These are phyloP conservation scores for Apiospora pterosperma DNA, from an alignment of 2,329 filamentous ascomycete genomes.

Conservation along the genomic window DNA sequence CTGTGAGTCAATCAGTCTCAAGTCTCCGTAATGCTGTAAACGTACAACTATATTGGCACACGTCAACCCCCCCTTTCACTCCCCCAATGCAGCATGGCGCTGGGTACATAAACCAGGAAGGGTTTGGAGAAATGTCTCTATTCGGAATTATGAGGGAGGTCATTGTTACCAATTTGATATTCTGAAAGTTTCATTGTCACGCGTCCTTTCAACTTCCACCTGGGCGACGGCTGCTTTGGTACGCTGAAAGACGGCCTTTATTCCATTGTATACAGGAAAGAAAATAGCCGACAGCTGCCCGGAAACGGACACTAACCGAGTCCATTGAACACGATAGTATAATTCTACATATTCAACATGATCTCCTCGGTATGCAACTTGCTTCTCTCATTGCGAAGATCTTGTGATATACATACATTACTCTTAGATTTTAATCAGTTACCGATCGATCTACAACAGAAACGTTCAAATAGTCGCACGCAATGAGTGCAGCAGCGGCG, in stretches of 20 bases:
- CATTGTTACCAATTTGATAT: neutral
- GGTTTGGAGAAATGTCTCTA: neutral
- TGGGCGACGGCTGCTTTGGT: neutral
- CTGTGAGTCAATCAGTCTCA: too few species aligned
- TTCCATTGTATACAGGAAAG: neutral
- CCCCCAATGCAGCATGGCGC: neutral
- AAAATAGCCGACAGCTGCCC: neutral
- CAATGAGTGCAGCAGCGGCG: neutral
- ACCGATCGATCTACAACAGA: neutral
- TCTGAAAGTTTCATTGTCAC: neutral
- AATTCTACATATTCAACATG: neutral
- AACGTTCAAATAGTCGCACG: too few species aligned
- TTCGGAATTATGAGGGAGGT: neutral
- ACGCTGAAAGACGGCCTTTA: neutral
- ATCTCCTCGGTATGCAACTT: neutral
- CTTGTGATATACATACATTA: neutral
- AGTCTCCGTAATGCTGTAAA: too few species aligned
- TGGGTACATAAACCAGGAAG: neutral
- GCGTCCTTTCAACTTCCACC: neutral
- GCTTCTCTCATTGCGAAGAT: neutral
- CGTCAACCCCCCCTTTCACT: too few species aligned
- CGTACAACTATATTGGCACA: too few species aligned
- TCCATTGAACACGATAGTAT: neutral
- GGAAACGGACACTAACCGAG: neutral
- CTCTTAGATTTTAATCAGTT: neutral